phyloP scores from a whole-genome alignment of 805 yeast genomes.

The Wickerhamiella hasegawae region DNA sequence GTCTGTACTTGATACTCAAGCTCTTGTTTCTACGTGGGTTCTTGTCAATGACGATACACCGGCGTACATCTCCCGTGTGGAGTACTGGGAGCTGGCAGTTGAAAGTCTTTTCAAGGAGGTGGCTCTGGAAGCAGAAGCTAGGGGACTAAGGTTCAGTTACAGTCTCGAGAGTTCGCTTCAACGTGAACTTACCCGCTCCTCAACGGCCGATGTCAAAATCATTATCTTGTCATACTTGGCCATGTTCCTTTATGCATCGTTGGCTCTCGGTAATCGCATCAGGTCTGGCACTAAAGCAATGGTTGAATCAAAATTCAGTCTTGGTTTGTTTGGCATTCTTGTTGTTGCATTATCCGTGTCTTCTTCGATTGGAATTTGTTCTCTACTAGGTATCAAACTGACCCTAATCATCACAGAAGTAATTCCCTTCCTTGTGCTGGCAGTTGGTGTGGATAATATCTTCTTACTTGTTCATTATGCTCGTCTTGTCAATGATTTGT shows the following conservation, averaged over 20 bases:
- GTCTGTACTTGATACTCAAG: conserved; percentile 34
- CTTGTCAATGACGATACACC: conserved; percentile 35
- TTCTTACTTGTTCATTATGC: conserved; percentile 74
- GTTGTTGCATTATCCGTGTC: conserved; percentile 70
- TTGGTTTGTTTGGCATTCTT: conserved; percentile 72
- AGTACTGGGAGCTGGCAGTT: conserved; percentile 56
- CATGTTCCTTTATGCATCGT: conserved; percentile 79
- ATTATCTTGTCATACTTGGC: conserved; percentile 58
- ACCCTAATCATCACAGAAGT: conserved; percentile 93
- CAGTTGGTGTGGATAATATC: conserved; percentile 92
- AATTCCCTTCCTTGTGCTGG: conserved; percentile 80
- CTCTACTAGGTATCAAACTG: conserved; percentile 62
- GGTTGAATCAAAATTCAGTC: conserved; percentile 42
- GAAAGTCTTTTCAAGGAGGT: conserved; percentile 32
- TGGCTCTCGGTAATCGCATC: conserved; percentile 54
- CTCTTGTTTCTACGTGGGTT: conserved; percentile 63
- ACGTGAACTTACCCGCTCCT: conserved; percentile 66
- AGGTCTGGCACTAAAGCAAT: conserved; percentile 20
- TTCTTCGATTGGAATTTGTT: conserved; percentile 70
- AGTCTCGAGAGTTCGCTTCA: conserved; percentile 73
- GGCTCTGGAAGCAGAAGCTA: conserved; percentile 28
- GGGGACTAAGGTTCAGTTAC: conserved; percentile 52
- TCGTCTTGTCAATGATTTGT: conserved; percentile 32
- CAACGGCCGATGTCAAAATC: conserved; percentile 61
- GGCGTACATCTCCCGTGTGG: conserved; percentile 14